Evolutionary conservation across 805 yeast genomes (phyloP), one percentile per base, ranked within the genome.

Genomic region (Clavispora carvajalis): DNA sequence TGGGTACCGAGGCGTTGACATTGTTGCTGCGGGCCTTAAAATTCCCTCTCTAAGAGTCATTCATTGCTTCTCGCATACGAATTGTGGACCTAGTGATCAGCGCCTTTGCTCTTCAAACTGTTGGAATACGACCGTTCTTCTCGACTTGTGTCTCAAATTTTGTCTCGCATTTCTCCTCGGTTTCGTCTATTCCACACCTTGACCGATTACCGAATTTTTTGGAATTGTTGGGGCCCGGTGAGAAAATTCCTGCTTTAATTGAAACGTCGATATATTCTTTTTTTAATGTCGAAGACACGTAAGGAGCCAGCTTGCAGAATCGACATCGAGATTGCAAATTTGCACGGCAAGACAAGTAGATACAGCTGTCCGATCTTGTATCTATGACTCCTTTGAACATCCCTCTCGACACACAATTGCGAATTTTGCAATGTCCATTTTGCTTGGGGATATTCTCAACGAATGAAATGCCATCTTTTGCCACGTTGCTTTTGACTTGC

Each of bases 361-460:
- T 39, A 38, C 63, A 58, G 7, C 51, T 45, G 13, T 41, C 35
- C 1, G 50, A 39, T 30, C 63, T 41, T 9, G 54, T 47, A 35
- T 57, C 61, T 12, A 24, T 37, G 26, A 23, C 22, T 4, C 61
- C 61, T 33, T 47, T 49, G 43, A 53, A 57, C 39, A 45, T 47
- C 2, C 62, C 62, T 7, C 21, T 22, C 4, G 23, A 4, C 7
- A 36, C 31, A 16, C 16, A 12, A 2, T 19, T 10, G 16, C 16
- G 5, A 15, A 10, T n/a, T 28, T 16, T 28, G 19, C n/a, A 19
- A 13, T 10, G n/a, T n/a, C n/a, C n/a, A 13, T 4, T 28, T 15
- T 16, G 19, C 9, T 11, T 16, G 17, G 9, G n/a, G n/a, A 28
- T 28, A 13, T 28, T 28, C 12, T 28, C 31, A 12, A 15, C 31